Evolutionary conservation across 1,139 yeast species (phyloP).

Genomic region (Diutina scorzettiae): DNA sequence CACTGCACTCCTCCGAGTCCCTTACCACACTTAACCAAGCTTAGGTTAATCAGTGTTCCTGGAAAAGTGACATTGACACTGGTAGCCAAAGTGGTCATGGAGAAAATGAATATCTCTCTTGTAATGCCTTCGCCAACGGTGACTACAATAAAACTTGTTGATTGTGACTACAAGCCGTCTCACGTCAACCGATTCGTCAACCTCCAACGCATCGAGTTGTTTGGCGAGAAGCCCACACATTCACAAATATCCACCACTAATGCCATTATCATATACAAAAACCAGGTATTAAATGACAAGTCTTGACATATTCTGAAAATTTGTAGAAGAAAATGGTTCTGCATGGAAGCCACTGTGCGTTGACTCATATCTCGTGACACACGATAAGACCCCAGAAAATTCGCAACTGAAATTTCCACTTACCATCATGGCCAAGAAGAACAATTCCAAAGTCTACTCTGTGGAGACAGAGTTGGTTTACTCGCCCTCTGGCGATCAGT

Average conservation of each 20-base stretch:
- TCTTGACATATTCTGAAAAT: too few relatives aligned
- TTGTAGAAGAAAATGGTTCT: too few relatives aligned
- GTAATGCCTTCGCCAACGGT: not conserved
- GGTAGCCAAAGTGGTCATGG: not conserved
- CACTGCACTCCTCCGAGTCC: not conserved
- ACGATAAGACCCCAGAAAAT: not conserved
- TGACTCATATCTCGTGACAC: slow-evolving; percentile 1
- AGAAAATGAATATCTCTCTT: not conserved
- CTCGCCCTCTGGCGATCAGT: slow-evolving; percentile 55
- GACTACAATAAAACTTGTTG: not conserved
- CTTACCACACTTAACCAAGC: not conserved
- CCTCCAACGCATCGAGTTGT: not conserved
- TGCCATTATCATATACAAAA: too few relatives aligned
- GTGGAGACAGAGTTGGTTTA: slow-evolving; percentile 69
- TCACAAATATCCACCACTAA: not conserved
- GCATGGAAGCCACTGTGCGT: too few relatives aligned
- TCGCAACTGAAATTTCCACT: not conserved
- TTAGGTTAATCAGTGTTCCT: not conserved
- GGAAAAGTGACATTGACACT: not conserved
- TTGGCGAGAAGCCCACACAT: not conserved
- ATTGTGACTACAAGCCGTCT: not conserved
- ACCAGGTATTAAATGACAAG: too few relatives aligned
- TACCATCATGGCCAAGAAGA: slow-evolving; percentile 1
- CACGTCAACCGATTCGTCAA: too few relatives aligned
- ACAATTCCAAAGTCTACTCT: not conserved